Evolutionary conservation across 495 filamentous ascomycete species (phyloP).

Genomic region (Darksidea phi): DNA sequence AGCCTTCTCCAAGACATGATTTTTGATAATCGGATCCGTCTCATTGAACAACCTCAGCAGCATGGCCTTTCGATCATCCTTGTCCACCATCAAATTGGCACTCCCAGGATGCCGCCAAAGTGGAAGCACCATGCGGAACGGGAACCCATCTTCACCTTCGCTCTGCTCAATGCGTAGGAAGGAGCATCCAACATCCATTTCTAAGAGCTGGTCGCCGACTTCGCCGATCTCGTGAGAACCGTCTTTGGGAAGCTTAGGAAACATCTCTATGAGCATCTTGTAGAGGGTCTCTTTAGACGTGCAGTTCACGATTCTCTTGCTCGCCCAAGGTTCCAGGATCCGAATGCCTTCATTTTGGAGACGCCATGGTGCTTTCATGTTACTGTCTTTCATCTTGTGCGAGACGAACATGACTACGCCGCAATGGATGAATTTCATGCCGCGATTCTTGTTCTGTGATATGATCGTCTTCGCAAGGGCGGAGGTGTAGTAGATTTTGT

Average conservation of each 20-base stretch:
- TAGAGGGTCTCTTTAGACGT: constrained; percentile 72
- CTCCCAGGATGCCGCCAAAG: constrained; percentile 85
- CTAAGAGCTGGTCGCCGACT: constrained; percentile 77
- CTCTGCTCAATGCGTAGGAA: constrained; percentile 78
- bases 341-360: constrained; percentile 91
- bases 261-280: constrained; percentile 87
- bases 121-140: constrained; percentile 78
- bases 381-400: constrained; percentile 84
- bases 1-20: constrained; percentile 41
- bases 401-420: constrained; percentile 98
- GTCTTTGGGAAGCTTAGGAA: constrained; percentile 70
- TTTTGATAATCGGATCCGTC: constrained; percentile 59
- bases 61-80: constrained; percentile 92
- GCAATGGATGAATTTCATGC: constrained; percentile 92
- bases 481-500: constrained; percentile 93
- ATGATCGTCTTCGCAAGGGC: constrained; percentile 81
- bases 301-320: constrained; percentile 69
- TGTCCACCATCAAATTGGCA: constrained; percentile 93
- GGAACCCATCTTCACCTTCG: constrained; percentile 66
- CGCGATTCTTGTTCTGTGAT: constrained; percentile 74
- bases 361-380: constrained; percentile 73
- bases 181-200: constrained; percentile 87
- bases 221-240: constrained; percentile 77
- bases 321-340: constrained; percentile 82
- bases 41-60: constrained; percentile 88